phyloP scores from a whole-genome alignment of 441 rosid species.

The Eruca vesicaria region DNA sequence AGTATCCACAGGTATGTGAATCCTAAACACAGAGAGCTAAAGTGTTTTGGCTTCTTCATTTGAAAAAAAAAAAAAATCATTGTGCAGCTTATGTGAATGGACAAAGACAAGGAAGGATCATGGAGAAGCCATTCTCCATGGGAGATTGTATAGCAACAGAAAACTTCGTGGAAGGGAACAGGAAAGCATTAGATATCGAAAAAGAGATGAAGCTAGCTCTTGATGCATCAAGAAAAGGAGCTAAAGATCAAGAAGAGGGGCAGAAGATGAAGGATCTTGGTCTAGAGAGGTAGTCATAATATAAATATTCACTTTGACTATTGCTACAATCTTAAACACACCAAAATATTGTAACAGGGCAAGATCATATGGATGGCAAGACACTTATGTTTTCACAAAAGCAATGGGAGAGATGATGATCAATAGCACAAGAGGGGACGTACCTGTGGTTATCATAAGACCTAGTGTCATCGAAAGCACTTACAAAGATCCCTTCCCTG shows the following conservation, averaged over 20 bases:
- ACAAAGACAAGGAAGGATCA: conserved; percentile 78
- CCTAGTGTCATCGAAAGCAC: conserved; percentile 95
- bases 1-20: conserved; percentile 71
- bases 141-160: conserved; percentile 81
- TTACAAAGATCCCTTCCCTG: conserved; percentile 85
- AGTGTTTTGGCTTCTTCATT: background rate
- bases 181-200: conserved; percentile 53
- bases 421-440: conserved; percentile 66
- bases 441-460: conserved; percentile 75
- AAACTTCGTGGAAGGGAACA: conserved; percentile 38
- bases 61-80: background rate
- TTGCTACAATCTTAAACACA: background rate
- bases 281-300: conserved; percentile 59
- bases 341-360: conserved; percentile 52
- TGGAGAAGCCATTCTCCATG: conserved; percentile 73
- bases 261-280: conserved; percentile 82
- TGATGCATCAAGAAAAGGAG: conserved; percentile 37
- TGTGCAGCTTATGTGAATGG: conserved; percentile 86
- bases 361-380: conserved; percentile 89
- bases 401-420: conserved; percentile 99
- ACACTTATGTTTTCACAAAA: conserved; percentile 89
- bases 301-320: background rate
- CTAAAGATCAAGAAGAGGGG: conserved; percentile 41
- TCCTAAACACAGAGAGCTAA: background rate
- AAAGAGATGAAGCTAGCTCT: conserved; percentile 59